A percentile compares a stretch with the other conserved stretches of the same genome.
phyloP scores from a whole-genome alignment of 1,139 yeast genomes.

The Nakaseomyces nivariensis region DNA sequence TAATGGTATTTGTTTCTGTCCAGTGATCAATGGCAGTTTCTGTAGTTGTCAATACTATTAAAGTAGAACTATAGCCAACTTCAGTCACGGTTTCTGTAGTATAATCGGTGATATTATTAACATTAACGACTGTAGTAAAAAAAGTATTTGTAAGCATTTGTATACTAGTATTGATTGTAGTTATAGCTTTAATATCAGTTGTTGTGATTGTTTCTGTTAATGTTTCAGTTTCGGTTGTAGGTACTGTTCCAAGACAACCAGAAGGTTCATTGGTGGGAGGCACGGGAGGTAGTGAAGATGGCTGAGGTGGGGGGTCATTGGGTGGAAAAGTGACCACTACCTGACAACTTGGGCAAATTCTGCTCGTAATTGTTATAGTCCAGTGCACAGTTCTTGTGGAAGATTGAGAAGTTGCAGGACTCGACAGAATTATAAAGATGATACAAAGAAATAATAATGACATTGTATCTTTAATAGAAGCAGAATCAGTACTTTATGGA shows the following conservation, averaged over 20 bases:
- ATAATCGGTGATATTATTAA: neutral
- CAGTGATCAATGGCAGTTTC: neutral
- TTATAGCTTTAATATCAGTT: neutral
- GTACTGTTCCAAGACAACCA: neutral
- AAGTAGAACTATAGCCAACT: neutral
- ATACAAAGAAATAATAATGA: neutral
- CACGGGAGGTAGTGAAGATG: neutral
- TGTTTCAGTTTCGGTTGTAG: neutral
- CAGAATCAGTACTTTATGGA: no score
- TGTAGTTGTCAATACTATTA: neutral
- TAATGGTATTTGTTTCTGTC: neutral
- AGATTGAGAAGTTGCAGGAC: neutral
- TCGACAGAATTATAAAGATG: neutral
- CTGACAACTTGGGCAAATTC: neutral
- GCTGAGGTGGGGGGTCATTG: neutral
- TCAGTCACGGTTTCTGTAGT: conserved; percentile 1
- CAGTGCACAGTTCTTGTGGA: neutral
- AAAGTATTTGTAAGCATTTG: neutral
- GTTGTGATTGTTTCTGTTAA: neutral
- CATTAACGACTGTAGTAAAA: neutral
- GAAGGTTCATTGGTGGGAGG: neutral
- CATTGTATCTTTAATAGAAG: neutral
- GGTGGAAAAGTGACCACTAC: neutral
- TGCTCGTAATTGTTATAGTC: neutral
- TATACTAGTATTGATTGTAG: neutral